These are phyloP conservation scores for Brassica carinata DNA, from an alignment of 345 rosid genomes.

Conservation along the genomic window DNA sequence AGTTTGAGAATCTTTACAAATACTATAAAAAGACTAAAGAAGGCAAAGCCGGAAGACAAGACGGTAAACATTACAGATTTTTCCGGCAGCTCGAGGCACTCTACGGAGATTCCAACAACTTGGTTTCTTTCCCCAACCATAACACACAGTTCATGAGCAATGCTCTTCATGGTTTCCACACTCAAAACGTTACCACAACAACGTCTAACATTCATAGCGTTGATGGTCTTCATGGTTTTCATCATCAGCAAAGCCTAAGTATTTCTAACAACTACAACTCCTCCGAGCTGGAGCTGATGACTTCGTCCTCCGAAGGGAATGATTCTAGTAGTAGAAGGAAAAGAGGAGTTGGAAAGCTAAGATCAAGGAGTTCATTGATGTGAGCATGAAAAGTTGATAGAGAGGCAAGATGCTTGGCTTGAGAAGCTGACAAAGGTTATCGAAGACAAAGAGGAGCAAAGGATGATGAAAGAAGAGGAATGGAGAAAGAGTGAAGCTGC, in stretches of 20 bases:
- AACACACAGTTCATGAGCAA: slow-evolving; percentile 48
- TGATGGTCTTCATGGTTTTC: slow-evolving; percentile 35
- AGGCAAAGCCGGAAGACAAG: slow-evolving; percentile 98
- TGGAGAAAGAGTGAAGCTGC: slow-evolving; percentile 78
- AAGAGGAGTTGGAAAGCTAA: slow-evolving; percentile 73
- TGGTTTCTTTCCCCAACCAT: slow-evolving; percentile 44
- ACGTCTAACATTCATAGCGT: slow-evolving; percentile 35
- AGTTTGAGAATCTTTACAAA: slow-evolving; percentile 95
- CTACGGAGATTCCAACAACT: slow-evolving; percentile 66
- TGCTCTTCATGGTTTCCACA: slow-evolving; percentile 46
- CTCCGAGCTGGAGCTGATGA: slow-evolving; percentile 54
- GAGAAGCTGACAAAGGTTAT: slow-evolving; percentile 75
- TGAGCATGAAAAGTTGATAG: slow-evolving; percentile 77
- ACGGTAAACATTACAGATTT: slow-evolving; percentile 93
- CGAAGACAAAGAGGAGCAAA: slow-evolving; percentile 80
- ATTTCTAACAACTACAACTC: slow-evolving; percentile 61
- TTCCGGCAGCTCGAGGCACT: slow-evolving; percentile 96
- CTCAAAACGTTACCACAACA: slow-evolving; percentile 30
- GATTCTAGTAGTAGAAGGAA: slow-evolving; percentile 57
- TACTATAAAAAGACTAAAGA: slow-evolving; percentile 98
- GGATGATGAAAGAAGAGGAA: slow-evolving; percentile 73
- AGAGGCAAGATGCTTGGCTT: slow-evolving; percentile 87
- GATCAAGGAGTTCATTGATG: slow-evolving; percentile 80
- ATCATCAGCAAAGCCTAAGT: slow-evolving; percentile 69
- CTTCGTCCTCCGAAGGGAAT: slow-evolving; percentile 65